phyloP scores from a whole-genome alignment of 305 asterid species.

The Solanum hybrid region DNA sequence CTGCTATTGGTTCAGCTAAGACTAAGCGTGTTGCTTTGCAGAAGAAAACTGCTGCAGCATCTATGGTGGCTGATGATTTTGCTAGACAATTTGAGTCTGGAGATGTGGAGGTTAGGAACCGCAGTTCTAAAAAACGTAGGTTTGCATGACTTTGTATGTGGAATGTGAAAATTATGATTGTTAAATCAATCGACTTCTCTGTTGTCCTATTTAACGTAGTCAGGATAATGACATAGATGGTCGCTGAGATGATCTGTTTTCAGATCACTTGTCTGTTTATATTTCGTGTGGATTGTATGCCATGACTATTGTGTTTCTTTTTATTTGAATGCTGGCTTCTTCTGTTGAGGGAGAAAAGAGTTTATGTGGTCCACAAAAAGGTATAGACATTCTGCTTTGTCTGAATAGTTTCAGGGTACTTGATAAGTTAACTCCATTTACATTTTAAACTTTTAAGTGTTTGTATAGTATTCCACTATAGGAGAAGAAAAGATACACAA shows the following conservation, averaged over 20 bases:
- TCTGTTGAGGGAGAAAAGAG: background rate
- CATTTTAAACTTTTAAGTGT: background rate
- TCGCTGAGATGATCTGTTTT: background rate
- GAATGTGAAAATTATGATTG: background rate
- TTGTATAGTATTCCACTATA: background rate
- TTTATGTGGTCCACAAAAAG: background rate
- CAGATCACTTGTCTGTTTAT: background rate
- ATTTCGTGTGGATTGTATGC: background rate
- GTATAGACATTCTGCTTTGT: background rate
- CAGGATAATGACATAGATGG: background rate
- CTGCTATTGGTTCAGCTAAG: slow-evolving; percentile 48
- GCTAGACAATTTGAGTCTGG: slow-evolving; percentile 85
- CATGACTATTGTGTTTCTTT: background rate
- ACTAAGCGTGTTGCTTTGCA: slow-evolving; percentile 73
- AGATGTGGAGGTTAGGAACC: slow-evolving; percentile 48
- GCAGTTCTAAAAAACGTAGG: background rate
- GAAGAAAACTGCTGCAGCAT: slow-evolving; percentile 86
- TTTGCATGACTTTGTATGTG: background rate
- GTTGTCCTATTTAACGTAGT: background rate
- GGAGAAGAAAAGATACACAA: background rate
- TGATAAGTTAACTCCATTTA: background rate
- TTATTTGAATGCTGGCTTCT: background rate
- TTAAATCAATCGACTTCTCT: background rate
- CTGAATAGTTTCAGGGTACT: background rate
- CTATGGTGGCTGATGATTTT: slow-evolving; percentile 70